Evolutionary conservation across 139 green algal genomes (phyloP), one percentile per base, ranked within the genome.

Genomic region (Pleodorina starrii): DNA sequence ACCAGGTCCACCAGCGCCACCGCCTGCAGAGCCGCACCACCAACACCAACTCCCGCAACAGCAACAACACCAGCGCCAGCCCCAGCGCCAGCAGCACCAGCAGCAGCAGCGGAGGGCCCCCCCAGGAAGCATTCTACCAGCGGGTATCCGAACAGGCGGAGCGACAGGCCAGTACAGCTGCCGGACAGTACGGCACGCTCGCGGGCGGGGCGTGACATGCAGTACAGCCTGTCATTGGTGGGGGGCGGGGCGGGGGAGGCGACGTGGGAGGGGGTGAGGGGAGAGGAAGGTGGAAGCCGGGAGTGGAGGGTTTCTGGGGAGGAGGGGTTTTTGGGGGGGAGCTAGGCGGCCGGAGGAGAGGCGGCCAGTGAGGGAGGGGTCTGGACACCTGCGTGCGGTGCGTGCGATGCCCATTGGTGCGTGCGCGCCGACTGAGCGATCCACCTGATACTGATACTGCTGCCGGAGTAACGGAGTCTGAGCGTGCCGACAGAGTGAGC

Each of bases 71-170:
- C 77, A 32, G 51, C 48, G 5, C 50, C 51, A 0, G 50, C 77
- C 35, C 51, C 76, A 29, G 50, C 50, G 4, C 48, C 35, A 4
- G 48, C 76, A 3, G 25, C 79, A 5, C 38, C 54, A 44, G n/a
- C n/a, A n/a, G n/a, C n/a, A n/a, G n/a, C n/a, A n/a, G n/a, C n/a
- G n/a, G n/a, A n/a, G n/a, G n/a, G n/a, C n/a, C 36, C 79, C 29
- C 51, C 51, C 69, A 83, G 73, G 40, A 83, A 63, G 50, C 29
- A 75, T 16, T 59, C 69, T 27, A 57, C 84, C 36, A 83, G 27
- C 29, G 87, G 87, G 63, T 91, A 91, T 63, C 77, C 87, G 21
- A 81, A 43, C 77, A 84, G 38, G 14, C 63, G 29, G 48, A 87
- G 66, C 27, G 40, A 54, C 44, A 91, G 66, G 16, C 87, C 87